Conservation (phyloP, 495 filamentous ascomycete genomes). For the Neurospora cerealis region DNA sequence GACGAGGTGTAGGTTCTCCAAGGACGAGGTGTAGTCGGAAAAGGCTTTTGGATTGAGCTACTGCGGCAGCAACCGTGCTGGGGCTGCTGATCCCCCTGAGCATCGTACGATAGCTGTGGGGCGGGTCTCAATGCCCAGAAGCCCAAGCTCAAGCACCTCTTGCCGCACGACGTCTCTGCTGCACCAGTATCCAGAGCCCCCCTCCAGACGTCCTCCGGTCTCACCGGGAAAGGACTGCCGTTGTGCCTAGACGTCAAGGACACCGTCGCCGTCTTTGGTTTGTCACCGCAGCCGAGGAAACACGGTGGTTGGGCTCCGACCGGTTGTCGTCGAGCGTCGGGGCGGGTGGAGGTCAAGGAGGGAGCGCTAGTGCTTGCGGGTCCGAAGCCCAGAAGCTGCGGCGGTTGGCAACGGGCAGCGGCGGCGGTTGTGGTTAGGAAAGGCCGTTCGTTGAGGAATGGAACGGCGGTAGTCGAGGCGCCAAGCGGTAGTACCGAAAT, state of each 20-base stretch:
- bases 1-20: not conserved
- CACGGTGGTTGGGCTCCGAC: accelerated
- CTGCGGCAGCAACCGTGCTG: not conserved
- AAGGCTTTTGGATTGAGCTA: not conserved
- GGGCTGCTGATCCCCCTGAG: not conserved
- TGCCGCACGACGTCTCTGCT: not conserved
- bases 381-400: not conserved
- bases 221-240: not conserved
- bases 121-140: not conserved
- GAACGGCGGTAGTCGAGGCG: not conserved
- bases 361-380: not conserved
- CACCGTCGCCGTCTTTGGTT: not conserved
- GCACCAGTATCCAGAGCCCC: not conserved
- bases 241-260: accelerated
- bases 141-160: not conserved
- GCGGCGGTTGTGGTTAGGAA: not conserved
- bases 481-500: not conserved
- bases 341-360: not conserved
- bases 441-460: not conserved
- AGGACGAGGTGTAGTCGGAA: not conserved
- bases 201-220: not conserved
- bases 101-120: not conserved
- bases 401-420: not conserved
- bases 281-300: not conserved
- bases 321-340: not conserved